A percentile compares a stretch with the other conserved stretches of the same genome.
These are phyloP conservation scores for Helminthosporium solani DNA, from an alignment of 2,329 filamentous ascomycete species.

Conservation along the genomic window DNA sequence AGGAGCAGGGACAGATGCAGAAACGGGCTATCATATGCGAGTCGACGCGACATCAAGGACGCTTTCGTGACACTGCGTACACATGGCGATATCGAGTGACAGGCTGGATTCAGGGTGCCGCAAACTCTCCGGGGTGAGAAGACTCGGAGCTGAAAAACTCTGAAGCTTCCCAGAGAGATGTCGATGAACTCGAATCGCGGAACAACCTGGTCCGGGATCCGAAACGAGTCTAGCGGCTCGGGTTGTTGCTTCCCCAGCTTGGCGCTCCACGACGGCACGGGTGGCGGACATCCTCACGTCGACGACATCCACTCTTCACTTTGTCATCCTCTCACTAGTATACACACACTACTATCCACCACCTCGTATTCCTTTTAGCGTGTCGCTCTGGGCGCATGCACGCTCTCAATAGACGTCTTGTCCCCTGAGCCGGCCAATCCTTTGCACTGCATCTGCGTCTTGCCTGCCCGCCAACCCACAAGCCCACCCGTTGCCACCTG, in stretches of 20 bases:
- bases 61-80: neutral
- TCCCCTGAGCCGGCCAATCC: neutral
- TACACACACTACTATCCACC: neutral
- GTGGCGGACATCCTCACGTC: neutral
- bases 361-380: conserved; percentile 3
- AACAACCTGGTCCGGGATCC: neutral
- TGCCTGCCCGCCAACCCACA: neutral
- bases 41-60: neutral
- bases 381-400: conserved; percentile 14
- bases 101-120: too few relatives aligned
- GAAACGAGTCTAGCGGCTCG: neutral
- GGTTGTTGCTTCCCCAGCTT: neutral
- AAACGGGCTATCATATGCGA: neutral
- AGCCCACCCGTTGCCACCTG: too few relatives aligned
- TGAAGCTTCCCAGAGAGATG: neutral
- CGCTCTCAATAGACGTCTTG: conserved; percentile 9
- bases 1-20: neutral
- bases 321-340: neutral
- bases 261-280: neutral
- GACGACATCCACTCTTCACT: neutral
- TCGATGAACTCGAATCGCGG: neutral
- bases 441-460: neutral
- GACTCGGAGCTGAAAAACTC: neutral
- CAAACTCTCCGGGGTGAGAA: too few relatives aligned
- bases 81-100: neutral